phyloP scores from a whole-genome alignment of 2,329 filamentous ascomycete species.

The Fusarium metavorans region DNA sequence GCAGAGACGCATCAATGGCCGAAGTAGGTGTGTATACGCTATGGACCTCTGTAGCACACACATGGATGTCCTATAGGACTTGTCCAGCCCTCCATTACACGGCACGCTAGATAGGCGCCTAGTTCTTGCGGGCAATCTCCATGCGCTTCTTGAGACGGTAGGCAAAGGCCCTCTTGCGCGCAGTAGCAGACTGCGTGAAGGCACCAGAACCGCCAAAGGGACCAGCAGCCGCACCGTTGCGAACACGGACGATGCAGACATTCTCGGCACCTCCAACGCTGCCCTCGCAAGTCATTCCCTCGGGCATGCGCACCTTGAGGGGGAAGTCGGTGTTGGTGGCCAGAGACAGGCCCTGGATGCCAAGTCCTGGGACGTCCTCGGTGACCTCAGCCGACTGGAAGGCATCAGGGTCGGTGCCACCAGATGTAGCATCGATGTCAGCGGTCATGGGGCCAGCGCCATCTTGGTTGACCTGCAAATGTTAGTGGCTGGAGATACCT shows the following conservation, averaged over 20 bases:
- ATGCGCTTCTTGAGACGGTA: conserved; percentile 58
- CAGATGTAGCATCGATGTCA: conserved; percentile 71
- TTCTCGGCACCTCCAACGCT: conserved; percentile 68
- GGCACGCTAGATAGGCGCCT: neutral
- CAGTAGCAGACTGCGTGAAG: conserved; percentile 70
- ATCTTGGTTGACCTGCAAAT: conserved; percentile 74
- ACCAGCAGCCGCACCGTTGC: conserved; percentile 71
- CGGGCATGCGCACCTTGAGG: conserved; percentile 73
- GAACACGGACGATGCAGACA: conserved; percentile 74
- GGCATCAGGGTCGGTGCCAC: conserved; percentile 69
- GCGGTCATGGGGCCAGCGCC: conserved; percentile 74
- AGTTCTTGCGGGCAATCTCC: conserved; percentile 45
- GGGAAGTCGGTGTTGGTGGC: conserved; percentile 74
- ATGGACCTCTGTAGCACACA: neutral
- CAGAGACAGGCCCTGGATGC: conserved; percentile 66
- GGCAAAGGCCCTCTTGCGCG: conserved; percentile 72
- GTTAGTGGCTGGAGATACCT: conserved; percentile 7
- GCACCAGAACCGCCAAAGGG: conserved; percentile 76
- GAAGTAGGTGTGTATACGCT: neutral
- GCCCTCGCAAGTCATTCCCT: conserved; percentile 75
- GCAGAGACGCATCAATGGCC: neutral
- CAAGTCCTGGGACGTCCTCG: conserved; percentile 71
- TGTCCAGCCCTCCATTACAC: neutral
- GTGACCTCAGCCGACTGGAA: conserved; percentile 71
- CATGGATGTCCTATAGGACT: neutral